phyloP scores from a whole-genome alignment of 139 green algal species.

The Auxenochlorella protothecoides region DNA sequence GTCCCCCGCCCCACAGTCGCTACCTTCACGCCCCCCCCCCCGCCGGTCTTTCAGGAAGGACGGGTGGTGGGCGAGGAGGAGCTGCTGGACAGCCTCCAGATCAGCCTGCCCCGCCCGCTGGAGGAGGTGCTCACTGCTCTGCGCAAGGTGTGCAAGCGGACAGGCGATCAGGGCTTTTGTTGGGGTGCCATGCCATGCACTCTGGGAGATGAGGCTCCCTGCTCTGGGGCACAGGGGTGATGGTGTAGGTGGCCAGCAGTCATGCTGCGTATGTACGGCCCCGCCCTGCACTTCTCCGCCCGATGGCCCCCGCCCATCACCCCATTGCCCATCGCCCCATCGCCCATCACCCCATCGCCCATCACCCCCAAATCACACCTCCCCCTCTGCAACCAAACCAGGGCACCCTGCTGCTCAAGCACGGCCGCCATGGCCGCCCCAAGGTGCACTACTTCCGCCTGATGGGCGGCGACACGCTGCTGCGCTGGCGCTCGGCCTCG shows the following conservation, averaged over 20 bases:
- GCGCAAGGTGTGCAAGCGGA: slow-evolving; percentile 30
- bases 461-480: slow-evolving; percentile 39
- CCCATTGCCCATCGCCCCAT: neutral
- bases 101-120: slow-evolving; percentile 14
- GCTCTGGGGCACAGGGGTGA: neutral
- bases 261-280: neutral
- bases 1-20: too few species aligned
- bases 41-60: slow-evolving; percentile 3
- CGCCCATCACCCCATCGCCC: too few species aligned
- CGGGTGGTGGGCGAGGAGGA: slow-evolving; percentile 14
- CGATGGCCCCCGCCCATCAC: neutral
- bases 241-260: neutral
- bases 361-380: too few species aligned
- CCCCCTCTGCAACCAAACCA: slow-evolving; percentile 11
- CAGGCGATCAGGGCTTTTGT: neutral
- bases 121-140: slow-evolving; percentile 47
- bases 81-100: neutral
- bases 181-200: neutral
- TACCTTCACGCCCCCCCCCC: neutral
- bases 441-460: slow-evolving; percentile 71
- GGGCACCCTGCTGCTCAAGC: slow-evolving; percentile 64
- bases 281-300: neutral
- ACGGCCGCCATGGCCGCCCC: slow-evolving; percentile 61
- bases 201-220: neutral
- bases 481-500: slow-evolving; percentile 45